Conservation (phyloP, 2,329 filamentous ascomycete genomes). For the Cladosporium sp. region DNA sequence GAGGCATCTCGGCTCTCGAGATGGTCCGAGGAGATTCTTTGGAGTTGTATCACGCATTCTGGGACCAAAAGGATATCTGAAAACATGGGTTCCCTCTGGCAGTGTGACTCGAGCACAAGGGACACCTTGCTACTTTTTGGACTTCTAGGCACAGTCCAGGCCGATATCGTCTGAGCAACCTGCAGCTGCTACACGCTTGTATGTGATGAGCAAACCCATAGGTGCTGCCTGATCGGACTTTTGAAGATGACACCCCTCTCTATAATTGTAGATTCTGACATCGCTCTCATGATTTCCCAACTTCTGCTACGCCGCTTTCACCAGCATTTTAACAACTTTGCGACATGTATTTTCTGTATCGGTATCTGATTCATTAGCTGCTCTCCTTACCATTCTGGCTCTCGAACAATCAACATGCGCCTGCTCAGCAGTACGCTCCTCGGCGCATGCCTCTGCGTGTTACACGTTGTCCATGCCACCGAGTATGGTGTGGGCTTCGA, state of each 20-base stretch:
- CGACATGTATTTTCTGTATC: not conserved
- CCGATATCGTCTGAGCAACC: not conserved
- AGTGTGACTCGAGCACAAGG: not conserved
- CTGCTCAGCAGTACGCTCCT: not conserved
- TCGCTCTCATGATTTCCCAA: not conserved
- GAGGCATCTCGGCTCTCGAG: no score
- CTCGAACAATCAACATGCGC: not conserved
- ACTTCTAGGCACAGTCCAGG: not conserved
- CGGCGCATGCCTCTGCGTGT: not conserved
- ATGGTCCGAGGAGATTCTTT: no score
- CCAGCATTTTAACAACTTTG: not conserved
- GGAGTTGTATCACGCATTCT: no score
- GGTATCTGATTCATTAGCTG: not conserved
- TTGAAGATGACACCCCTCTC: not conserved
- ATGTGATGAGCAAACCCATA: not conserved
- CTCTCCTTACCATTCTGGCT: not conserved
- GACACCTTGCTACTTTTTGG: not conserved
- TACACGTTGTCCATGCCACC: not conserved
- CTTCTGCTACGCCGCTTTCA: not conserved
- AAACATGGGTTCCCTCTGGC: not conserved
- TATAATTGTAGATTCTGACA: not conserved
- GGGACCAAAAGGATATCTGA: not conserved
- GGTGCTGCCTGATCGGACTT: not conserved
- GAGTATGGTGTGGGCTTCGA: slow-evolving; percentile 6
- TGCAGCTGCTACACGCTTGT: no score